Conservation (phyloP, 2,329 filamentous ascomycete genomes). For the Colletotrichum spinosum region DNA sequence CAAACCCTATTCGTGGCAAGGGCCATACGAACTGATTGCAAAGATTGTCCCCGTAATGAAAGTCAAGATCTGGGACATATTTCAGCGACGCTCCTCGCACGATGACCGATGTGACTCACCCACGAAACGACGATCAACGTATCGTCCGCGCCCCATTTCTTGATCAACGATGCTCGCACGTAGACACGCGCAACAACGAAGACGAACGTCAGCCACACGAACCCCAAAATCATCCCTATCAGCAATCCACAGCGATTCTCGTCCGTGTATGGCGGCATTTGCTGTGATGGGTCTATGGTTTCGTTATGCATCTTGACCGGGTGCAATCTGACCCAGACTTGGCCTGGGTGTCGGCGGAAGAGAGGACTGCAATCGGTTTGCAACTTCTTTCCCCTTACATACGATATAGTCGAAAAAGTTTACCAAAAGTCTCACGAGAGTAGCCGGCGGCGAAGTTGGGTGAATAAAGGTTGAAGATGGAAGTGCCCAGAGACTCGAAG, state of each 20-base stretch:
- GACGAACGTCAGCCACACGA: slow-evolving; percentile 11
- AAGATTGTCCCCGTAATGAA: slow-evolving; percentile 15
- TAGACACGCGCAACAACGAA: slow-evolving; percentile 21
- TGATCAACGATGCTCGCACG: slow-evolving; percentile 22
- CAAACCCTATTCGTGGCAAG: too few species aligned
- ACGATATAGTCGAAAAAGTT: too few species aligned
- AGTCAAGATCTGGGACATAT: not conserved
- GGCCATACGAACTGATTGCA: not conserved
- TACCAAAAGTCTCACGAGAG: too few species aligned
- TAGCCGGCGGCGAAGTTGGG: too few species aligned
- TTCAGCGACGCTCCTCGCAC: not conserved
- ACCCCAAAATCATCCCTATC: slow-evolving; percentile 10
- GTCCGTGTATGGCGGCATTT: not conserved
- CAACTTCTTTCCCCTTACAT: too few species aligned
- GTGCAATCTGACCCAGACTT: not conserved
- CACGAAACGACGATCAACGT: slow-evolving; percentile 16
- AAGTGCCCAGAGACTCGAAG: too few species aligned
- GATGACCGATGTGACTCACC: not conserved
- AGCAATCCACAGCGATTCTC: slow-evolving; percentile 12
- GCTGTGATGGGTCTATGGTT: too few species aligned
- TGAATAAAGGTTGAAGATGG: too few species aligned
- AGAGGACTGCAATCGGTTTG: too few species aligned
- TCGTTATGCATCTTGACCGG: slow-evolving; percentile 2
- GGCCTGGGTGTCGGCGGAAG: not conserved
- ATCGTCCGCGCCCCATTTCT: slow-evolving; percentile 31